Percentiles rank a stretch among this genome's conserved stretches.
phyloP scores from a whole-genome alignment of 495 filamentous ascomycete genomes.

The Astrothelium macrocarpum region DNA sequence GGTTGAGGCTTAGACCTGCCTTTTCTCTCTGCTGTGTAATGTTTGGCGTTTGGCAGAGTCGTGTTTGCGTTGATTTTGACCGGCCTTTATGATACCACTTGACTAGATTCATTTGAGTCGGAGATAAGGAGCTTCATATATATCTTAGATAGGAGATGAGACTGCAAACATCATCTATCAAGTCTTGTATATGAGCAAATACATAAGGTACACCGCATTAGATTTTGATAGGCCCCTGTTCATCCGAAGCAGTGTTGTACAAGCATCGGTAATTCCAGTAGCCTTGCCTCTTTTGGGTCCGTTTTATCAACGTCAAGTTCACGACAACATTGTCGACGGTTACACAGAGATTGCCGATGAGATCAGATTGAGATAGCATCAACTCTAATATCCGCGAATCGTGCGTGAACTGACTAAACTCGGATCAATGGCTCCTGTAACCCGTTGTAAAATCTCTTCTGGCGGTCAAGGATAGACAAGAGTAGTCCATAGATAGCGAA shows the following conservation, averaged over 20 bases:
- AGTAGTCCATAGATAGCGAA: not conserved
- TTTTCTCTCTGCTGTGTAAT: not conserved
- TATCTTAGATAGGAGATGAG: too few species aligned
- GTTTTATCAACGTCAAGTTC: too few species aligned
- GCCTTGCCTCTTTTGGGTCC: too few species aligned
- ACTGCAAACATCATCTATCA: too few species aligned
- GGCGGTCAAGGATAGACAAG: not conserved
- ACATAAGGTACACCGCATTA: not conserved
- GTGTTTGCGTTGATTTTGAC: not conserved
- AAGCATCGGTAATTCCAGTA: too few species aligned
- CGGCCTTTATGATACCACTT: not conserved
- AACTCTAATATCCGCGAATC: not conserved
- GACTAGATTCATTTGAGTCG: too few species aligned
- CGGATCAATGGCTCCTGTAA: not conserved
- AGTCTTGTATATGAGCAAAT: not conserved
- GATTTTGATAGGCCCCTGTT: not conserved
- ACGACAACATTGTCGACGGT: not conserved
- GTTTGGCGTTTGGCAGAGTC: not conserved
- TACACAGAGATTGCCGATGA: not conserved
- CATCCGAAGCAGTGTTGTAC: not conserved
- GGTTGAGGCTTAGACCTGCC: not conserved
- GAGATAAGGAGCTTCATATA: not conserved
- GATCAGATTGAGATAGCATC: not conserved
- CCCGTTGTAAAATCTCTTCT: not conserved
- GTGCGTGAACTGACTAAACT: not conserved